Evolutionary conservation across 352 stramenopile genomes (phyloP).

Genomic region (Globisporangium splendens): DNA sequence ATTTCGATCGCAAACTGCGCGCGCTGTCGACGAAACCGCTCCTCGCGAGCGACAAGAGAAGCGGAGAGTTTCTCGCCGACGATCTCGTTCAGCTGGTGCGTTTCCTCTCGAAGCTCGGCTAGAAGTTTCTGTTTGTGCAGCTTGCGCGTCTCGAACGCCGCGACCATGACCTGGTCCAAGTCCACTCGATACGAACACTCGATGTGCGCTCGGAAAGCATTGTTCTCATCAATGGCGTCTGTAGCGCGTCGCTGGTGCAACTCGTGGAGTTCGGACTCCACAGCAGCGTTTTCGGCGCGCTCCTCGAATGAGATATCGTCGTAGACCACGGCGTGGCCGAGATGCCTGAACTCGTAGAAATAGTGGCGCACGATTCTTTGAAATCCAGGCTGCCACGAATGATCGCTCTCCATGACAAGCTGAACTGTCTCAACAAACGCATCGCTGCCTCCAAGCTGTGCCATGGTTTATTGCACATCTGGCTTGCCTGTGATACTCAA

Average conservation of each 20-base stretch:
- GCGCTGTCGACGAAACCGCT: conserved; percentile 2
- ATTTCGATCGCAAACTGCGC: conserved; percentile 19
- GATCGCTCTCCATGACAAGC: conserved; percentile 18
- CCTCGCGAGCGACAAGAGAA: conserved; percentile 1
- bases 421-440: conserved; percentile 43
- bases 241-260: conserved; percentile 27
- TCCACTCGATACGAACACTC: conserved; percentile 27
- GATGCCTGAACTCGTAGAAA: conserved; percentile 73
- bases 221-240: conserved; percentile 32
- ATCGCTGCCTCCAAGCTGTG: conserved; percentile 21
- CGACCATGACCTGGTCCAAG: neutral
- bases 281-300: conserved; percentile 6
- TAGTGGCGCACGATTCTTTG: conserved; percentile 52
- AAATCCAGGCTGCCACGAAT: conserved; percentile 48
- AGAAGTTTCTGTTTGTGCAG: conserved; percentile 16
- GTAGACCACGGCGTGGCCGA: conserved; percentile 44
- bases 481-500: neutral
- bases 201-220: conserved; percentile 30
- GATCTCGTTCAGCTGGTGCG: conserved; percentile 24
- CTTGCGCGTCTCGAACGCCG: conserved; percentile 11
- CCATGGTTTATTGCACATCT: neutral
- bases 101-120: conserved; percentile 15
- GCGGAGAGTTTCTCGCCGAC: conserved; percentile 1
- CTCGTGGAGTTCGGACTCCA: conserved; percentile 20
- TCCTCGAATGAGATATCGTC: conserved; percentile 19